A percentile compares a stretch with the other conserved stretches of the same genome.
phyloP scores from a whole-genome alignment of 1,139 yeast species.

The Magnusiomyces ingens region DNA sequence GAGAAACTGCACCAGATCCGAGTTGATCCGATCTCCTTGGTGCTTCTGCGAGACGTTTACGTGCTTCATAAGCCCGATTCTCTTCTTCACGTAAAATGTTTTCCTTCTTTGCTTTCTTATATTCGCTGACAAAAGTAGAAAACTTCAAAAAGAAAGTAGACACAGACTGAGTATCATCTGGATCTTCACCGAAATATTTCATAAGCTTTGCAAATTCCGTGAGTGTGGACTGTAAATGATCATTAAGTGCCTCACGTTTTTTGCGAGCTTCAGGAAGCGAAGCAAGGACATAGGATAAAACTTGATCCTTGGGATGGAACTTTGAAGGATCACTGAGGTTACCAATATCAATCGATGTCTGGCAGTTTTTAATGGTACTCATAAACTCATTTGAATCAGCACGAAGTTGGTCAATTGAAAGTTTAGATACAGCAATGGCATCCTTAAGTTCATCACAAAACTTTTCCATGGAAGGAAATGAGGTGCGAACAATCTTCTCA shows the following conservation, averaged over 20 bases:
- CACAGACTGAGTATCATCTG: conserved; percentile 52
- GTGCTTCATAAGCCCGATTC: conserved; percentile 61
- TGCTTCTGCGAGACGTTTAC: conserved; percentile 58
- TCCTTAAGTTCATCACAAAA: conserved; percentile 70
- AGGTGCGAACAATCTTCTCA: conserved; percentile 67
- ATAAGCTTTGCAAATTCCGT: conserved; percentile 54
- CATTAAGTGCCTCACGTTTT: conserved; percentile 50
- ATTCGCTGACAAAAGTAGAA: conserved; percentile 64
- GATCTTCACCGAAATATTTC: conserved; percentile 80
- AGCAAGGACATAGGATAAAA: conserved; percentile 49
- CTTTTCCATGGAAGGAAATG: conserved; percentile 69
- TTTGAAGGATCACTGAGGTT: conserved; percentile 58
- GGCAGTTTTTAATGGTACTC: conserved; percentile 47
- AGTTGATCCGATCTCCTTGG: conserved; percentile 28
- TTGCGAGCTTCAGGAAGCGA: conserved; percentile 52
- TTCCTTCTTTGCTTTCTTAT: conserved; percentile 68
- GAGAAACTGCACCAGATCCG: conserved; percentile 23
- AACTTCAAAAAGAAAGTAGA: conserved; percentile 68
- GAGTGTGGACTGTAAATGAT: conserved; percentile 50
- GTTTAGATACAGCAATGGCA: conserved; percentile 56
- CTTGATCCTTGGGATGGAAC: conserved; percentile 73
- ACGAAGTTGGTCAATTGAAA: conserved; percentile 71
- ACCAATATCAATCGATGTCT: conserved; percentile 58
- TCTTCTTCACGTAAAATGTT: conserved; percentile 78
- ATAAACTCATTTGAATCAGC: conserved; percentile 62